Percentiles rank a stretch among this genome's conserved stretches.
Conservation (phyloP, 148 eudicot genomes). For the Cornus florida region DNA sequence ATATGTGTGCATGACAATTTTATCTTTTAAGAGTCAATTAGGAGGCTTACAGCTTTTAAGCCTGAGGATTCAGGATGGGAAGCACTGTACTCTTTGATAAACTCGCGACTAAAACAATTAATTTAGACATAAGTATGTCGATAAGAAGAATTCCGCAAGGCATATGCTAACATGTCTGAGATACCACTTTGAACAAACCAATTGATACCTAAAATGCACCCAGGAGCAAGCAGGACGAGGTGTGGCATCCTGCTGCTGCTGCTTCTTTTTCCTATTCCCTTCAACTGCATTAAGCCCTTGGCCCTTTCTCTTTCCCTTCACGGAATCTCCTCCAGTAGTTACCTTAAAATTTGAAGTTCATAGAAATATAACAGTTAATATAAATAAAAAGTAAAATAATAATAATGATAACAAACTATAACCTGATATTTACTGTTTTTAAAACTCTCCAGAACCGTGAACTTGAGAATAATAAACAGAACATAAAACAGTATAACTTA, state of each 20-base stretch:
- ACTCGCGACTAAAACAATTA: conserved; percentile 33
- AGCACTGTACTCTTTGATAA: conserved; percentile 49
- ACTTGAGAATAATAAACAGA: neutral
- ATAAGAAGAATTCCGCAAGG: neutral
- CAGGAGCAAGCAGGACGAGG: conserved; percentile 56
- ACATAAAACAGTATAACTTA: neutral
- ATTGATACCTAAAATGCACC: conserved; percentile 45
- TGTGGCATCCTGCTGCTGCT: conserved; percentile 30
- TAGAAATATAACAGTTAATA: neutral
- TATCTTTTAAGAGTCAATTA: neutral
- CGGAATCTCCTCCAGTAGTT: conserved; percentile 21
- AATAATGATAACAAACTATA: neutral
- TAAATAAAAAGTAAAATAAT: neutral
- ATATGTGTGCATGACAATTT: neutral
- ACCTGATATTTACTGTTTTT: neutral
- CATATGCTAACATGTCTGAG: neutral
- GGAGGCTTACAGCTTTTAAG: conserved; percentile 37
- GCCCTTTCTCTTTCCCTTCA: conserved; percentile 29
- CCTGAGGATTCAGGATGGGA: conserved; percentile 52
- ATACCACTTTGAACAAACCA: conserved; percentile 4
- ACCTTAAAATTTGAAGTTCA: conserved; percentile 12
- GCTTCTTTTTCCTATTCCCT: conserved; percentile 38
- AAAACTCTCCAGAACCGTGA: neutral
- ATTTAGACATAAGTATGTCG: conserved; percentile 6
- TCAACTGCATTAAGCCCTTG: conserved; percentile 25